These are phyloP conservation scores for Kodamaea laetipori DNA, from an alignment of 805 yeast genomes.

Conservation along the genomic window DNA sequence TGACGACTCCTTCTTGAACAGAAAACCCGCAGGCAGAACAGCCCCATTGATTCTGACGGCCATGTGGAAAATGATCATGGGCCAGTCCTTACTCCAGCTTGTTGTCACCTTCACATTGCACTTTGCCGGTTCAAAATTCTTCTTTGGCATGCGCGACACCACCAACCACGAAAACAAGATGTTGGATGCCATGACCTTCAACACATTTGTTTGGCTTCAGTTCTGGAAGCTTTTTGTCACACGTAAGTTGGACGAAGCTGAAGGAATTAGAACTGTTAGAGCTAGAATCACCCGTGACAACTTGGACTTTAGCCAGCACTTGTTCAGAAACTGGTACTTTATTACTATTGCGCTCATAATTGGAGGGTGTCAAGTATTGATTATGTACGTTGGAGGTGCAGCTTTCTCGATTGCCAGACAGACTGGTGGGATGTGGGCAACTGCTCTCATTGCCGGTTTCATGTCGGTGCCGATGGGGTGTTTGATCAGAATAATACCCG, in stretches of 20 bases:
- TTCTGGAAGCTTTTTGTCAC: conserved; percentile 90
- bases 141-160: conserved; percentile 44
- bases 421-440: conserved; percentile 87
- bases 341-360: conserved; percentile 69
- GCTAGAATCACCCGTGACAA: conserved; percentile 64
- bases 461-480: conserved; percentile 79
- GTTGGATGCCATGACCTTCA: conserved; percentile 84
- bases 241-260: conserved; percentile 87
- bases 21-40: conserved; percentile 81
- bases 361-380: conserved; percentile 80
- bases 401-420: conserved; percentile 84
- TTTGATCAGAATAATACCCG: conserved; percentile 79
- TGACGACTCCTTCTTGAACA: conserved; percentile 72
- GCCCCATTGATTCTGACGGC: conserved; percentile 81
- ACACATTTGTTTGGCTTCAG: conserved; percentile 97
- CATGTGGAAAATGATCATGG: conserved; percentile 98
- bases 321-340: conserved; percentile 83
- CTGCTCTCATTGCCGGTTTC: conserved; percentile 80
- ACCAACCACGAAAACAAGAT: conserved; percentile 53
- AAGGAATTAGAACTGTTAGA: conserved; percentile 57
- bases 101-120: conserved; percentile 77
- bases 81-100: conserved; percentile 81
- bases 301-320: conserved; percentile 80
- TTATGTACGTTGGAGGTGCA: conserved; percentile 97
- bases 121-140: conserved; percentile 70